phyloP scores from a whole-genome alignment of 2,329 filamentous ascomycete genomes.

The Thyridium curvatum region DNA sequence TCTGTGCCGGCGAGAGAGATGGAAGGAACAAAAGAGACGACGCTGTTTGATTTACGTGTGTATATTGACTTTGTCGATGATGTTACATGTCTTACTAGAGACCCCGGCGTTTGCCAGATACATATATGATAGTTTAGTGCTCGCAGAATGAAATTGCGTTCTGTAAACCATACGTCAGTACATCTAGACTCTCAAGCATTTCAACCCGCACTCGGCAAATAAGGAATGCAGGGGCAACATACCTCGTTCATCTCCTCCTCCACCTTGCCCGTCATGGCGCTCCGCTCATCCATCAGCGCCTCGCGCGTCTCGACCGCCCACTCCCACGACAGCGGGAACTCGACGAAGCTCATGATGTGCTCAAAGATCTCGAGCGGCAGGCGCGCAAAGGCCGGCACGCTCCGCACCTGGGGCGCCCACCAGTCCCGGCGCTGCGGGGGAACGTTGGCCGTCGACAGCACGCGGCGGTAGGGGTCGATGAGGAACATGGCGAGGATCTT shows the following conservation, averaged over 20 bases:
- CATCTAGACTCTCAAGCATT: too few relatives aligned
- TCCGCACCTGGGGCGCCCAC: conserved; percentile 14
- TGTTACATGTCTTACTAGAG: too few relatives aligned
- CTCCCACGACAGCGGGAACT: conserved; percentile 17
- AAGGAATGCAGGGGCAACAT: background rate
- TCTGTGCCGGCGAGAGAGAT: too few relatives aligned
- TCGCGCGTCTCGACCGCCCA: conserved; percentile 11
- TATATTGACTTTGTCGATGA: too few relatives aligned
- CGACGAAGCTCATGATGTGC: conserved; percentile 13
- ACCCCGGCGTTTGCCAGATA: too few relatives aligned
- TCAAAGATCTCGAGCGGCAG: conserved; percentile 19
- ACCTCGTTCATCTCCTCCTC: background rate
- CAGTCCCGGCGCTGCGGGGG: conserved; percentile 29
- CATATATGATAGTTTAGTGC: too few relatives aligned
- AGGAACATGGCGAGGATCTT: conserved; percentile 53
- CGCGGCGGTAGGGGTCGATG: conserved; percentile 19
- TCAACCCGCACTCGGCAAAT: too few relatives aligned
- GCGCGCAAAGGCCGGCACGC: background rate
- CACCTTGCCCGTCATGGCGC: conserved; percentile 2
- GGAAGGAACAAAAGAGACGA: too few relatives aligned
- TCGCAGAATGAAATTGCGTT: too few relatives aligned
- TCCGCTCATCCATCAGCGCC: conserved; percentile 15
- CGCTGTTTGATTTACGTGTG: too few relatives aligned
- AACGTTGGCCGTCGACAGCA: conserved; percentile 33
- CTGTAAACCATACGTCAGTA: too few relatives aligned